A percentile compares a stretch with the other conserved stretches of the same genome.
These are phyloP conservation scores for Ophiostoma himal-ulmi DNA, from an alignment of 2,329 filamentous ascomycete species.

Conservation along the genomic window DNA sequence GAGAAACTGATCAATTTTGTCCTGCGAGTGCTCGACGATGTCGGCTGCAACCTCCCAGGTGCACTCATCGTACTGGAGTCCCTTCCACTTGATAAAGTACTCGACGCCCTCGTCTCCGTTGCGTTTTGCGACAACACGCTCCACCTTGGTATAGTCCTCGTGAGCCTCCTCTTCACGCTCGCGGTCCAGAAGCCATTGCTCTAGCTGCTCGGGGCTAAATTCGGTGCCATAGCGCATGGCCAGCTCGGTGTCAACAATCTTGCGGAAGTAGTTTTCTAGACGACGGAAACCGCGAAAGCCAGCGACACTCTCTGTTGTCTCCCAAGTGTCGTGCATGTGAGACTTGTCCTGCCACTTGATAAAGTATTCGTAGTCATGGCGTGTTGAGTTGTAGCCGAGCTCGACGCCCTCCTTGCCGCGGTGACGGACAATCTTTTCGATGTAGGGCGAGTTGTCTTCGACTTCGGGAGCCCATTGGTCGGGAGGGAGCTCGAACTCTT, in stretches of 20 bases:
- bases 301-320: constrained; percentile 66
- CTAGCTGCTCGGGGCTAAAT: constrained; percentile 74
- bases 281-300: constrained; percentile 80
- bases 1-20: constrained; percentile 85
- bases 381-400: constrained; percentile 50
- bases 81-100: constrained; percentile 97
- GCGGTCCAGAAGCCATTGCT: constrained; percentile 92
- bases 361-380: constrained; percentile 79
- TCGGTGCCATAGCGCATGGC: constrained; percentile 67
- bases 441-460: constrained; percentile 75
- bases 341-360: constrained; percentile 98
- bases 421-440: constrained; percentile 88
- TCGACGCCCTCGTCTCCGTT: constrained; percentile 75
- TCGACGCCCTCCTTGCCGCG: constrained; percentile 64
- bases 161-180: constrained; percentile 85
- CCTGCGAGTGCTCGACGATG: constrained; percentile 72
- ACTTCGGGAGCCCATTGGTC: constrained; percentile 63
- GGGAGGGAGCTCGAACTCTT: constrained; percentile 60
- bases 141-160: constrained; percentile 84
- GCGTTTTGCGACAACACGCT: constrained; percentile 80
- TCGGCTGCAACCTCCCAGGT: constrained; percentile 77
- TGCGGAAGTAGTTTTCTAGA: constrained; percentile 91
- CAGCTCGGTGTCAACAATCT: constrained; percentile 72
- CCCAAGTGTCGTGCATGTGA: constrained; percentile 94
- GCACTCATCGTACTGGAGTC: constrained; percentile 84